A percentile compares a stretch with the other conserved stretches of the same genome.
Evolutionary conservation across 768 basidiomycete species (phyloP).

Genomic region (Ephemerocybe angulata): DNA sequence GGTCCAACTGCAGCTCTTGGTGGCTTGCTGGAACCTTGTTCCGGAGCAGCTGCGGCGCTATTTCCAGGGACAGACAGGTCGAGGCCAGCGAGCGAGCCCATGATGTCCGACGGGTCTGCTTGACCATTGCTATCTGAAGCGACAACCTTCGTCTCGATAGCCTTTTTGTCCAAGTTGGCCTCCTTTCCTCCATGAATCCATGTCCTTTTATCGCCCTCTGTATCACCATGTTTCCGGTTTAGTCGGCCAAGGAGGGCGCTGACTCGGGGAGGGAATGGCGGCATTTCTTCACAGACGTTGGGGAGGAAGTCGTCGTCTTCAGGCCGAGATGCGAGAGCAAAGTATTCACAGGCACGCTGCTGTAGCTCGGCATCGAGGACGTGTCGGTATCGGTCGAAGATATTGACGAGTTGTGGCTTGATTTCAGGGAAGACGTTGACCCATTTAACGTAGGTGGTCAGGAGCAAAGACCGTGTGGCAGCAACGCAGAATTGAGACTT

Average conservation of each 20-base stretch:
- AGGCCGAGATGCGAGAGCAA: slow-evolving; percentile 75
- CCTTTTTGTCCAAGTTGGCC: slow-evolving; percentile 75
- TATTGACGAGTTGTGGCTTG: slow-evolving; percentile 86
- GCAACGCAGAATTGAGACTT: slow-evolving; percentile 95
- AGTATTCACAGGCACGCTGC: slow-evolving; percentile 97
- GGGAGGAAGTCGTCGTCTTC: slow-evolving; percentile 93
- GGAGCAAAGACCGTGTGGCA: slow-evolving; percentile 83
- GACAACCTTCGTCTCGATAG: slow-evolving; percentile 50
- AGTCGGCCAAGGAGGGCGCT: slow-evolving; percentile 85
- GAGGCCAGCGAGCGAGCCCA: slow-evolving; percentile 79
- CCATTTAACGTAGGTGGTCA: slow-evolving; percentile 99
- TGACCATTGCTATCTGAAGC: slow-evolving; percentile 33
- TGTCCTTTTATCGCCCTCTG: slow-evolving; percentile 92
- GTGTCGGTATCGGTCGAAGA: slow-evolving; percentile 97
- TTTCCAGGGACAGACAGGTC: slow-evolving; percentile 45
- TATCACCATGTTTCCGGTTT: slow-evolving; percentile 85
- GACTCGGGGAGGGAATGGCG: slow-evolving; percentile 93
- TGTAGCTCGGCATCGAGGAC: slow-evolving; percentile 96
- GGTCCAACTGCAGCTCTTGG: slow-evolving; percentile 59
- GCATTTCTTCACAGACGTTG: slow-evolving; percentile 98
- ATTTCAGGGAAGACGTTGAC: slow-evolving; percentile 99
- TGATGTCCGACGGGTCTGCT: slow-evolving; percentile 48
- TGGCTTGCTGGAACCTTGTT: slow-evolving; percentile 29
- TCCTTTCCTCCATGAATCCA: slow-evolving; percentile 97
- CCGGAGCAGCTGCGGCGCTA: slow-evolving; percentile 16